Evolutionary conservation across 805 yeast genomes (phyloP).

Genomic region (Wickerhamiella australiensis): DNA sequence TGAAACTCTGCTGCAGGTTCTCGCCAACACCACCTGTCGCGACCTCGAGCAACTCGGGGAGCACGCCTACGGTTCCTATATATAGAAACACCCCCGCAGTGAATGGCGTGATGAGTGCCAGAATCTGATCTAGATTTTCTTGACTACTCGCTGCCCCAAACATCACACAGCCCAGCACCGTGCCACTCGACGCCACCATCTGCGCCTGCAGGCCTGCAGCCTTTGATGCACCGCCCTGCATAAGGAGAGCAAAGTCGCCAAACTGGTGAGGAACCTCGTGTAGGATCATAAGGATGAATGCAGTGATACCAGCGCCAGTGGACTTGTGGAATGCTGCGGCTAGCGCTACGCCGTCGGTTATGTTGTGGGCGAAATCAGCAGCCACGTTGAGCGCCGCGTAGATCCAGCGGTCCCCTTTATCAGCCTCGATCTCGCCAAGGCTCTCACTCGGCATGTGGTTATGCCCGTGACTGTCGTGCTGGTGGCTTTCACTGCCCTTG

Average conservation of each 20-base stretch:
- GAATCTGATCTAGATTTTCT: conserved; percentile 40
- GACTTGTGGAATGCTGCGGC: conserved; percentile 57
- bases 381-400: conserved; percentile 50
- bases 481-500: conserved; percentile 11
- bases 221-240: conserved; percentile 57
- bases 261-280: conserved; percentile 77
- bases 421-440: conserved; percentile 1
- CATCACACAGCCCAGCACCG: conserved; percentile 49
- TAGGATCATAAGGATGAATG: conserved; percentile 57
- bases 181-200: conserved; percentile 51
- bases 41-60: conserved; percentile 52
- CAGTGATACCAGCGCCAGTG: conserved; percentile 49
- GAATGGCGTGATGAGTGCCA: conserved; percentile 51
- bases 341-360: conserved; percentile 67
- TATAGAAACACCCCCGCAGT: conserved; percentile 70
- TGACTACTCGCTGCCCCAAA: conserved; percentile 28
- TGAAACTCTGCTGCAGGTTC: conserved; percentile 1
- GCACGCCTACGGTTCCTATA: conserved; percentile 61
- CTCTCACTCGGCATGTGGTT: not conserved
- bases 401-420: conserved; percentile 22
- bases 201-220: conserved; percentile 57
- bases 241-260: conserved; percentile 64
- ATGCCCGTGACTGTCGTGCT: conserved; percentile 16
- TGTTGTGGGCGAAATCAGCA: conserved; percentile 62
- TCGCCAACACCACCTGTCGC: not conserved